These are phyloP conservation scores for Chlorociboria aeruginascens DNA, from an alignment of 495 filamentous ascomycete genomes.

Conservation along the genomic window DNA sequence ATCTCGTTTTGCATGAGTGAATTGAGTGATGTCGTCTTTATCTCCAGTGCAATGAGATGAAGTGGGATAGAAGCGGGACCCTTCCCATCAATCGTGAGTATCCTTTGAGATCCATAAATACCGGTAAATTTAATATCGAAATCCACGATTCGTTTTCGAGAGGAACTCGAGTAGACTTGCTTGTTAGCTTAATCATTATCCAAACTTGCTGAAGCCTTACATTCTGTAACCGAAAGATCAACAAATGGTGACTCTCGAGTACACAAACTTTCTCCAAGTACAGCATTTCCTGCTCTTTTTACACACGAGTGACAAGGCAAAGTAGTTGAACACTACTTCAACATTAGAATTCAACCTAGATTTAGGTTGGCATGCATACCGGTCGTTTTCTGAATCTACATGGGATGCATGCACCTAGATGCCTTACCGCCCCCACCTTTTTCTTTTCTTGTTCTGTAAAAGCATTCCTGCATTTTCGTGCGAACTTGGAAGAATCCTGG, in stretches of 20 bases:
- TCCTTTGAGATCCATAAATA: not conserved
- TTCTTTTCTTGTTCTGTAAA: not conserved
- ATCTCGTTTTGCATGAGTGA: not conserved
- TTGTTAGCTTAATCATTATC: not conserved
- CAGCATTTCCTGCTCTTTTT: not conserved
- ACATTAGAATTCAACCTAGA: not conserved
- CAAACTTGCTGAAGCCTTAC: not conserved
- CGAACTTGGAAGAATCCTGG: not conserved
- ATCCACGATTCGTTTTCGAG: not conserved
- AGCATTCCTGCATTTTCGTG: not conserved
- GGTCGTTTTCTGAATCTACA: not conserved
- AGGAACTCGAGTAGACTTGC: not conserved
- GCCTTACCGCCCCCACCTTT: not conserved
- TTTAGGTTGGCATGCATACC: not conserved
- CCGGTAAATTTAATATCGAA: not conserved
- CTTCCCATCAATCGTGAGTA: not conserved
- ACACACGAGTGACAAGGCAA: not conserved
- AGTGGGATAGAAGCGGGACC: not conserved
- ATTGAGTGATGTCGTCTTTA: not conserved
- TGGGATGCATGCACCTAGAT: not conserved
- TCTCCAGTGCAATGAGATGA: not conserved
- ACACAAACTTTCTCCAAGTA: not conserved
- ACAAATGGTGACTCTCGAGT: not conserved
- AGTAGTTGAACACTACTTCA: not conserved
- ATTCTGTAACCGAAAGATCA: not conserved